These are phyloP conservation scores for Podospora tetraspora DNA, from an alignment of 495 filamentous ascomycete species.

Conservation along the genomic window DNA sequence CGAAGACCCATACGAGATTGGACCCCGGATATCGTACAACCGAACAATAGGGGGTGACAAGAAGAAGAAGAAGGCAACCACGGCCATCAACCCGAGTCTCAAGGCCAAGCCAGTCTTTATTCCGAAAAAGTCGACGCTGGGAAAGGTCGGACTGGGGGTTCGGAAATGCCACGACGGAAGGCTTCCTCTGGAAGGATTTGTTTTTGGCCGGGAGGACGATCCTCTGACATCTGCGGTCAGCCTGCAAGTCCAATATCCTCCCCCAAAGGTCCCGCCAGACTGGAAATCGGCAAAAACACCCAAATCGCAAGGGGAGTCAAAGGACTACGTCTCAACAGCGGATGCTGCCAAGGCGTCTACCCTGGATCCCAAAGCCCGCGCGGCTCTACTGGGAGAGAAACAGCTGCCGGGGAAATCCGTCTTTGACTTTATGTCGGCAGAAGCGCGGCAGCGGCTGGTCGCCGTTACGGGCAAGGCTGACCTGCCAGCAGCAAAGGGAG, in stretches of 20 bases:
- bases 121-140: conserved; percentile 62
- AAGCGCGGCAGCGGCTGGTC: conserved; percentile 71
- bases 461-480: conserved; percentile 68
- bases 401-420: conserved; percentile 87
- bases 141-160: conserved; percentile 52
- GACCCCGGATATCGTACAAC: conserved; percentile 88
- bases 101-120: conserved; percentile 69
- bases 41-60: conserved; percentile 77
- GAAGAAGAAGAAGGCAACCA: conserved; percentile 65
- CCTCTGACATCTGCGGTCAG: conserved; percentile 49
- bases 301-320: conserved; percentile 28
- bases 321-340: conserved; percentile 60
- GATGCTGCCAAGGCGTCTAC: conserved; percentile 69
- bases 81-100: conserved; percentile 57
- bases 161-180: conserved; percentile 87
- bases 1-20: conserved; percentile 89
- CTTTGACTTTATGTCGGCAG: conserved; percentile 85
- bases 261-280: conserved; percentile 66
- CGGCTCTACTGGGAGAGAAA: conserved; percentile 74
- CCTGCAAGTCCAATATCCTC: conserved; percentile 60
- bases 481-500: conserved; percentile 70
- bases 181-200: conserved; percentile 78
- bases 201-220: conserved; percentile 56
- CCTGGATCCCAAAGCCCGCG: conserved; percentile 74
- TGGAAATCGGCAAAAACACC: conserved; percentile 69